These are phyloP conservation scores for Pachyrhizus erosus DNA, from an alignment of 306 rosid species.

Conservation along the genomic window DNA sequence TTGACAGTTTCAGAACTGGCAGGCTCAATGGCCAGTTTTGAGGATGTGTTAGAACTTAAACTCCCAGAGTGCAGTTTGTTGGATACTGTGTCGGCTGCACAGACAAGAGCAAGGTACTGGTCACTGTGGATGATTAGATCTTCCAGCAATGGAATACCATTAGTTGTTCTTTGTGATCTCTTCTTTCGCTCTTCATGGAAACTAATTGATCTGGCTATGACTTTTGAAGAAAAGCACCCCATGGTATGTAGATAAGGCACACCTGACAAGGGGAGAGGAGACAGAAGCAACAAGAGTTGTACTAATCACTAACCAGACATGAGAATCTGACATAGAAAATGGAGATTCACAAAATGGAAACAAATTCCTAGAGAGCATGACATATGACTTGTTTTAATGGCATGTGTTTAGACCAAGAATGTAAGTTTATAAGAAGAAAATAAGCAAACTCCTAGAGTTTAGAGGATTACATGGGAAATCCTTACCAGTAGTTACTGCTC, in stretches of 20 bases:
- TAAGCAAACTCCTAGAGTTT: constrained; percentile 2
- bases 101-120: constrained; percentile 54
- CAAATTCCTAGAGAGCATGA: constrained; percentile 6
- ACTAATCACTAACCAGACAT: neutral
- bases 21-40: constrained; percentile 35
- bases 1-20: constrained; percentile 38
- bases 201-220: constrained; percentile 53
- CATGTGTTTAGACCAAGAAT: constrained; percentile 6
- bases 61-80: constrained; percentile 49
- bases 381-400: neutral
- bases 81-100: constrained; percentile 41
- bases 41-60: constrained; percentile 32
- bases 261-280: constrained; percentile 34
- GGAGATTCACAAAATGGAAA: neutral
- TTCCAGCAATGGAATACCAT: constrained; percentile 51
- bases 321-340: constrained; percentile 8
- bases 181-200: constrained; percentile 48
- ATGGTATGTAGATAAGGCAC: constrained; percentile 39
- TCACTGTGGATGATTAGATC: constrained; percentile 50
- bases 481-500: constrained; percentile 40
- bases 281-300: constrained; percentile 6
- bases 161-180: constrained; percentile 39
- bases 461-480: constrained; percentile 25
- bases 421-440: constrained; percentile 22
- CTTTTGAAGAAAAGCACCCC: constrained; percentile 67